These are phyloP conservation scores for Tuber indicum DNA, from an alignment of 495 filamentous ascomycete genomes.

Conservation along the genomic window DNA sequence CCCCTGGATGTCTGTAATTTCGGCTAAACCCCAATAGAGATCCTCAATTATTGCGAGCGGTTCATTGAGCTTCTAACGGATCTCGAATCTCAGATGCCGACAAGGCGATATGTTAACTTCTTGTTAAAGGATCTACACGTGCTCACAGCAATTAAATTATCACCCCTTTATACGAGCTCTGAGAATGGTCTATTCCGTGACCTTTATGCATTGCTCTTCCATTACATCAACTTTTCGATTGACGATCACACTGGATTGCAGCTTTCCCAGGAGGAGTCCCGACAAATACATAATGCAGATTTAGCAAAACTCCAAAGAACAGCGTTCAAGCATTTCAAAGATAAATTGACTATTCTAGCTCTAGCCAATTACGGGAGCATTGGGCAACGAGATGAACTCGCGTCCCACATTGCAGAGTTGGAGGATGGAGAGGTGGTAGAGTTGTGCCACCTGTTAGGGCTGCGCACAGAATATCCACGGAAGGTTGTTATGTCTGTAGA, in stretches of 20 bases:
- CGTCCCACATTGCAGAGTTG: slow-evolving; percentile 66
- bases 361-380: slow-evolving; percentile 88
- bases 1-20: background rate
- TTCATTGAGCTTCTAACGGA: slow-evolving; percentile 89
- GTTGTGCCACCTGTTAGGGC: slow-evolving; percentile 63
- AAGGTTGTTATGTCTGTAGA: slow-evolving; percentile 56
- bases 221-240: slow-evolving; percentile 81
- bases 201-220: slow-evolving; percentile 66
- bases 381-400: slow-evolving; percentile 68
- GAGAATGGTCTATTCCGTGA: slow-evolving; percentile 77
- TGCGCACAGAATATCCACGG: slow-evolving; percentile 73
- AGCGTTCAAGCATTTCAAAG: slow-evolving; percentile 76
- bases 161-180: slow-evolving; percentile 65
- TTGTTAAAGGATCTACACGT: slow-evolving; percentile 86
- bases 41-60: slow-evolving; percentile 79
- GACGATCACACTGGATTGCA: slow-evolving; percentile 84
- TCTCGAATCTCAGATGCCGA: slow-evolving; percentile 87
- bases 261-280: slow-evolving; percentile 62
- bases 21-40: slow-evolving; percentile 49
- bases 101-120: slow-evolving; percentile 85
- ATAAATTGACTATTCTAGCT: slow-evolving; percentile 82
- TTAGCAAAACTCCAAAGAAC: slow-evolving; percentile 75
- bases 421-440: slow-evolving; percentile 64
- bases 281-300: slow-evolving; percentile 67
- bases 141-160: slow-evolving; percentile 72